These are phyloP conservation scores for Bipolaris gigantea DNA, from an alignment of 2,329 filamentous ascomycete species.

Conservation along the genomic window DNA sequence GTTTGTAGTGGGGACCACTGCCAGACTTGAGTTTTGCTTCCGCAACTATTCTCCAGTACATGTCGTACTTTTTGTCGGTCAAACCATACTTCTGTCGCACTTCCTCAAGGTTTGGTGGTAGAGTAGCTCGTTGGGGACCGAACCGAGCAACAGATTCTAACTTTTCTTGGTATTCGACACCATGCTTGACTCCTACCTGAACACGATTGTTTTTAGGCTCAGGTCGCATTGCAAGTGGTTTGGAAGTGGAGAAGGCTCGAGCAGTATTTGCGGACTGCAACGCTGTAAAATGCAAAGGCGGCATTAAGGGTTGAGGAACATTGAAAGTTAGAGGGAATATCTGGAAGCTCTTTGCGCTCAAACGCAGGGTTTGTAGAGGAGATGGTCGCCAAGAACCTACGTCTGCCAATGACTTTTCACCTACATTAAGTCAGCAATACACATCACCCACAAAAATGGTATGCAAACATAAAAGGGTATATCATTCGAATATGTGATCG, in stretches of 20 bases:
- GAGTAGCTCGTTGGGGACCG: not conserved
- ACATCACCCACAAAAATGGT: constrained; percentile 23
- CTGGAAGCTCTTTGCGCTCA: not conserved
- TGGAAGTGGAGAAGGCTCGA: constrained; percentile 13
- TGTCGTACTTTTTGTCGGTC: not conserved
- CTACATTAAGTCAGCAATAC: constrained; percentile 28
- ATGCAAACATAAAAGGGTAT: constrained; percentile 21
- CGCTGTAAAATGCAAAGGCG: not conserved
- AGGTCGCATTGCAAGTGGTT: not conserved
- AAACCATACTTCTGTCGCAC: not conserved
- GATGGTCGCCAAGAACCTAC: not conserved
- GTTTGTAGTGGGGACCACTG: not conserved
- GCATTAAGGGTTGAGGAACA: not conserved
- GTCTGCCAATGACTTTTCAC: not conserved
- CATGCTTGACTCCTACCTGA: not conserved
- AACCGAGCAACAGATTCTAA: not conserved
- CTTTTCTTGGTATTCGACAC: not conserved
- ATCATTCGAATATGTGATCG: constrained; percentile 34
- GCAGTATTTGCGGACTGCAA: not conserved
- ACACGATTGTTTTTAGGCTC: no score
- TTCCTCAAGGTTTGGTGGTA: not conserved
- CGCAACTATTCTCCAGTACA: not conserved
- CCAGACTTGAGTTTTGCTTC: not conserved
- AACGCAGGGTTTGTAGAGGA: not conserved
- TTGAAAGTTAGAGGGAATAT: not conserved